phyloP scores from a whole-genome alignment of 495 filamentous ascomycete genomes.

The Melanomma pulvis-pyrius region DNA sequence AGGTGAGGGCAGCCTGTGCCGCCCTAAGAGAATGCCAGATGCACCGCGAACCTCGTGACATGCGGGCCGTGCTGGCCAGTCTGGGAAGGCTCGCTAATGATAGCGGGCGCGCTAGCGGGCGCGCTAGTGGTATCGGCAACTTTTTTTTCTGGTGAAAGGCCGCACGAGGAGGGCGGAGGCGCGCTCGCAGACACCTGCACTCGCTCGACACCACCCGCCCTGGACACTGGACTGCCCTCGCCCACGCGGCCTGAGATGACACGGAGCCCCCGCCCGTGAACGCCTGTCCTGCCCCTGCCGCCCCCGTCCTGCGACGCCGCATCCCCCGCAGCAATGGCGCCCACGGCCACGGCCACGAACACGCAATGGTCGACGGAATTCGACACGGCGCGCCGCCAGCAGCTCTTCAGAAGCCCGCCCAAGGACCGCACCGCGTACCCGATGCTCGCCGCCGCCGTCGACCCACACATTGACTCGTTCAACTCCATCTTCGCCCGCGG shows the following conservation, averaged over 20 bases:
- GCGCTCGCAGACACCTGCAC: background rate
- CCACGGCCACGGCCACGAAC: conserved; percentile 46
- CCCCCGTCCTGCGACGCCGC: background rate
- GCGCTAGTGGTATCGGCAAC: conserved; percentile 8
- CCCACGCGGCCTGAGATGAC: background rate
- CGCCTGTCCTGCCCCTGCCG: background rate
- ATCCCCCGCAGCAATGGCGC: conserved; percentile 60
- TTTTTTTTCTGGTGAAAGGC: conserved; percentile 16
- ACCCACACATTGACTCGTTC: conserved; percentile 93
- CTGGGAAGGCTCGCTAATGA: background rate
- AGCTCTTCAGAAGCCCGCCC: conserved; percentile 85
- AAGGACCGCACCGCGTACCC: conserved; percentile 87
- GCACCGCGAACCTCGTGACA: background rate
- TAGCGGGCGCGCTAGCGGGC: conserved; percentile 10
- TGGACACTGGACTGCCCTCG: background rate
- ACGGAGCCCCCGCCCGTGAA: background rate
- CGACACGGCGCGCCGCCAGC: conserved; percentile 77
- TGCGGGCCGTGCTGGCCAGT: background rate
- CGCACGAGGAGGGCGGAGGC: background rate
- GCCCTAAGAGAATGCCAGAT: conserved; percentile 12
- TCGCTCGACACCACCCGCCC: background rate
- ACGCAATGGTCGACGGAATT: conserved; percentile 81
- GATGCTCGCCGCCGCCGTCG: conserved; percentile 75
- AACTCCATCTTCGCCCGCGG: conserved; percentile 80
- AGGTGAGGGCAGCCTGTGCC: conserved; percentile 9